Conservation (phyloP, 2,329 filamentous ascomycete genomes). For the Alternaria arbusti region DNA sequence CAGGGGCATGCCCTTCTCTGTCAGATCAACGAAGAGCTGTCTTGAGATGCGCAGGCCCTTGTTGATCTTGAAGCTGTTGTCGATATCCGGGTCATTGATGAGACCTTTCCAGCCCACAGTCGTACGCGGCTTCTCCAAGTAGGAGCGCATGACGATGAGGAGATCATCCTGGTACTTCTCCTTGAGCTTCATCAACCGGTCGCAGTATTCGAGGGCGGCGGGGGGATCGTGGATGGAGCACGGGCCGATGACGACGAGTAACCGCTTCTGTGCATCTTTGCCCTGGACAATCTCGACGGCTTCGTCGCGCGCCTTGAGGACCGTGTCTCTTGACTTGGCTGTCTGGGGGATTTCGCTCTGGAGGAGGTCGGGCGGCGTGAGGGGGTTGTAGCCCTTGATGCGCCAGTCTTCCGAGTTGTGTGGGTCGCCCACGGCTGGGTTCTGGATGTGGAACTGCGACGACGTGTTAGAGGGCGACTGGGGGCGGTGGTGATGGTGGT, state of each 20-base stretch:
- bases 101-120: constrained; percentile 99
- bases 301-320: constrained; percentile 66
- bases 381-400: constrained; percentile 84
- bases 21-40: constrained; percentile 92
- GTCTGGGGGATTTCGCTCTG: constrained; percentile 83
- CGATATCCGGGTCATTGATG: constrained; percentile 98
- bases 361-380: constrained; percentile 91
- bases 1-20: constrained; percentile 90
- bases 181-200: constrained; percentile 78
- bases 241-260: constrained; percentile 86
- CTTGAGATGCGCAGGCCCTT: constrained; percentile 88
- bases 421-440: constrained; percentile 57
- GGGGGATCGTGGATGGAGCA: constrained; percentile 97
- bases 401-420: constrained; percentile 59
- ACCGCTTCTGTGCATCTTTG: constrained; percentile 61
- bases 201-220: constrained; percentile 91
- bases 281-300: constrained; percentile 67
- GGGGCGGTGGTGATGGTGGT: constrained; percentile 9
- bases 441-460: constrained; percentile 57
- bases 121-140: constrained; percentile 97
- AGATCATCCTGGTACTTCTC: constrained; percentile 89
- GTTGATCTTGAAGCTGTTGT: constrained; percentile 99
- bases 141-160: constrained; percentile 95
- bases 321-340: constrained; percentile 59
- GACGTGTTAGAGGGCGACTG: constrained; percentile 7